Percentiles rank a stretch among this genome's conserved stretches.
Evolutionary conservation across 306 rosid species (phyloP).

Genomic region (Amphicarpaea edgeworthii): DNA sequence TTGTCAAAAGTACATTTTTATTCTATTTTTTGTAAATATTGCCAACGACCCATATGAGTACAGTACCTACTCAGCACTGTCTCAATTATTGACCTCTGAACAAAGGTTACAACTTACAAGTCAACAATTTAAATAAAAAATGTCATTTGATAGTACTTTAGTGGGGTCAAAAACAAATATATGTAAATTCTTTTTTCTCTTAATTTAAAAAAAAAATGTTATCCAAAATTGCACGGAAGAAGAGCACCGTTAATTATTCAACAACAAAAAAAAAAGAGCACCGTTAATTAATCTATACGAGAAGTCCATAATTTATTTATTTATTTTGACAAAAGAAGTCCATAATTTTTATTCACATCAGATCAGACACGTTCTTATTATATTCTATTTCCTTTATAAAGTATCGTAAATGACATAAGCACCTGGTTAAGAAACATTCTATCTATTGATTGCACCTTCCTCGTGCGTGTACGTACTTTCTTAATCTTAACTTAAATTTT

Average conservation of each 20-base stretch:
- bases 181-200: background rate
- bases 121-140: constrained; percentile 4
- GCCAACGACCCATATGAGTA: too few relatives aligned
- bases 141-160: background rate
- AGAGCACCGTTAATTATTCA: too few relatives aligned
- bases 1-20: background rate
- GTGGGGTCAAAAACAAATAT: constrained; percentile 4
- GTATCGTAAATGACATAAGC: too few relatives aligned
- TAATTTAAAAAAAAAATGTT: background rate
- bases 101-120: background rate
- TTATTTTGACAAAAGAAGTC: too few relatives aligned
- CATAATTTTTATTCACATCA: too few relatives aligned
- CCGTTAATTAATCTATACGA: too few relatives aligned
- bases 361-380: too few relatives aligned
- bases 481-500: constrained; percentile 2
- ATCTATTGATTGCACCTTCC: background rate
- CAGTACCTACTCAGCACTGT: background rate
- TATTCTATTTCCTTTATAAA: too few relatives aligned
- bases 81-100: constrained; percentile 14
- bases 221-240: background rate
- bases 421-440: background rate
- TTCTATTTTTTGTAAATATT: background rate
- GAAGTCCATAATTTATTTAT: too few relatives aligned
- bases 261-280: too few relatives aligned
- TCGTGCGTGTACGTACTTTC: background rate